These are phyloP conservation scores for Hanseniaspora mollemarum DNA, from an alignment of 805 yeast genomes.

Conservation along the genomic window DNA sequence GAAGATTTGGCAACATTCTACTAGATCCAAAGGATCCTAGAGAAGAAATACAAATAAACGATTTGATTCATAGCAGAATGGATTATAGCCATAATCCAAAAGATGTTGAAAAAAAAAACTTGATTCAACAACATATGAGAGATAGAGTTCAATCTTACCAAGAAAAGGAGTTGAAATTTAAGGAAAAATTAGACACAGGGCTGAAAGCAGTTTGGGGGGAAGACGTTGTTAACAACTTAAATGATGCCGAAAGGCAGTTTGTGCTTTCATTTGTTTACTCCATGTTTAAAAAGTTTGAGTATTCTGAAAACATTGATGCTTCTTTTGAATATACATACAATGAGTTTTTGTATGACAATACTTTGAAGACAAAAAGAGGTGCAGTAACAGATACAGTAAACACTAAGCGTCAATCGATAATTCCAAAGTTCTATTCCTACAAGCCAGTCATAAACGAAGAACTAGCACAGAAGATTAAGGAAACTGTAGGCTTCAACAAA, in stretches of 20 bases:
- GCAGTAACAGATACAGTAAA: constrained; percentile 91
- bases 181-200: constrained; percentile 63
- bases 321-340: constrained; percentile 6
- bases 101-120: constrained; percentile 33
- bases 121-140: constrained; percentile 72
- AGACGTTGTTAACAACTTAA: not conserved
- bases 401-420: constrained; percentile 79
- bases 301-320: constrained; percentile 28
- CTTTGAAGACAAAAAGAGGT: constrained; percentile 71
- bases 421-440: constrained; percentile 68
- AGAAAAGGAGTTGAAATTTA: constrained; percentile 81
- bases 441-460: not conserved
- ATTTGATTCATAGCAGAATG: constrained; percentile 25
- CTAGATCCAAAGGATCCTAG: constrained; percentile 19
- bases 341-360: constrained; percentile 34
- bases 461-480: constrained; percentile 34
- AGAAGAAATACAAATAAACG: constrained; percentile 33
- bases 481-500: constrained; percentile 36
- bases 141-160: constrained; percentile 90
- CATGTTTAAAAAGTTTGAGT: constrained; percentile 19
- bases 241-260: constrained; percentile 10
- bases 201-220: constrained; percentile 26
- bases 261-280: constrained; percentile 12
- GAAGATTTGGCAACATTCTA: constrained; percentile 64
- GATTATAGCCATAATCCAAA: not conserved